These are phyloP conservation scores for Suillus subluteus DNA, from an alignment of 768 basidiomycete genomes.

Conservation along the genomic window DNA sequence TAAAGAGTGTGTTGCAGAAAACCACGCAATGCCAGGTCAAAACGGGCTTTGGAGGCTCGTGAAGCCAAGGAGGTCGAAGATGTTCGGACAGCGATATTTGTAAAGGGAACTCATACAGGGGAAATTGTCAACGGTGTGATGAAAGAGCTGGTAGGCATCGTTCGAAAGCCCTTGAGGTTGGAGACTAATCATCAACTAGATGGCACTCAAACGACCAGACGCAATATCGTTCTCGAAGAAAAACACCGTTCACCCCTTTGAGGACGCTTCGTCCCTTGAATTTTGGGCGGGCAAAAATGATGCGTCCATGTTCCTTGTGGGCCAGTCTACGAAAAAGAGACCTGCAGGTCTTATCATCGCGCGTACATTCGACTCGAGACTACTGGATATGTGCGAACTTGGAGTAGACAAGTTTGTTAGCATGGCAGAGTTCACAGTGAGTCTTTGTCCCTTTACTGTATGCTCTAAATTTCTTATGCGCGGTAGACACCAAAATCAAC, in stretches of 20 bases:
- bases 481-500: conserved; percentile 84
- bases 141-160: conserved; percentile 77
- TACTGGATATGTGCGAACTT: conserved; percentile 95
- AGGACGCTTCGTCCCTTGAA: conserved; percentile 76
- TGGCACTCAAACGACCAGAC: conserved; percentile 91
- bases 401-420: conserved; percentile 81
- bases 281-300: conserved; percentile 97
- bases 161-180: neutral
- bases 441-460: conserved; percentile 23
- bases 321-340: conserved; percentile 92
- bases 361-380: conserved; percentile 81
- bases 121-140: conserved; percentile 80
- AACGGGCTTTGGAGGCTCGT: conserved; percentile 84
- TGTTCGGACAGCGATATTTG: conserved; percentile 85
- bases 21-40: conserved; percentile 95
- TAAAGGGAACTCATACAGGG: conserved; percentile 85
- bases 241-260: conserved; percentile 90
- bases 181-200: conserved; percentile 47
- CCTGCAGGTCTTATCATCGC: conserved; percentile 87
- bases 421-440: conserved; percentile 85
- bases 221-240: conserved; percentile 94
- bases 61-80: conserved; percentile 92
- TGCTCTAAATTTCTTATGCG: neutral
- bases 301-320: conserved; percentile 87
- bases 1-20: conserved; percentile 50